phyloP scores from a whole-genome alignment of 805 yeast genomes.

The Starmerella bacillaris region DNA sequence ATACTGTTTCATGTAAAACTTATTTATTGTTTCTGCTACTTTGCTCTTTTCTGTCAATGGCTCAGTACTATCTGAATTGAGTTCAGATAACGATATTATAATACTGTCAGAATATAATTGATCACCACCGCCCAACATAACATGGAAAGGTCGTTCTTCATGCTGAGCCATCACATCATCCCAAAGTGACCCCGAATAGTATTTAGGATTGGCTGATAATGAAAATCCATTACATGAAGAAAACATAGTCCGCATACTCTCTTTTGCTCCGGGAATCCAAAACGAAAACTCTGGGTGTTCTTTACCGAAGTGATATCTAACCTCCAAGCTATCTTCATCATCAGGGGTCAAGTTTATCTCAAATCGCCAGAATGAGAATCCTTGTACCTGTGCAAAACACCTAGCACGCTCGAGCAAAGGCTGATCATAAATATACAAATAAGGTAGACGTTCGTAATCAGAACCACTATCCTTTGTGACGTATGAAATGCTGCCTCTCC shows the following conservation, averaged over 20 bases:
- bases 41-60: conserved; percentile 44
- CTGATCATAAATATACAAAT: conserved; percentile 15
- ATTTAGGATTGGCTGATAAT: conserved; percentile 43
- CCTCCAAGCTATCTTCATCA: conserved; percentile 35
- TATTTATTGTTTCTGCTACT: conserved; percentile 32
- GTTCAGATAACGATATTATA: conserved; percentile 30
- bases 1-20: conserved; percentile 58
- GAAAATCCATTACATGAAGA: conserved; percentile 88
- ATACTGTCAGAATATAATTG: conserved; percentile 81
- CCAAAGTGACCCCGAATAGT: conserved; percentile 69
- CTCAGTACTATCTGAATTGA: conserved; percentile 5
- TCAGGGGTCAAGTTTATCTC: conserved; percentile 33
- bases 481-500: conserved; percentile 52
- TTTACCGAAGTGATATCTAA: conserved; percentile 42
- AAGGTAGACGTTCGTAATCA: conserved; percentile 17
- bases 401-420: conserved; percentile 21
- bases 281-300: conserved; percentile 38
- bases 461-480: conserved; percentile 33
- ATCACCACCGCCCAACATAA: conserved; percentile 96
- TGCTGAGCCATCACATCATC: conserved; percentile 62
- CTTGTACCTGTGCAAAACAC: conserved; percentile 26
- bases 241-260: conserved; percentile 66
- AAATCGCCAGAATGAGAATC: conserved; percentile 45
- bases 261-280: conserved; percentile 42
- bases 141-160: conserved; percentile 51